These are phyloP conservation scores for Hymenoscyphus fraxineus DNA, from an alignment of 2,329 filamentous ascomycete genomes.

Conservation along the genomic window DNA sequence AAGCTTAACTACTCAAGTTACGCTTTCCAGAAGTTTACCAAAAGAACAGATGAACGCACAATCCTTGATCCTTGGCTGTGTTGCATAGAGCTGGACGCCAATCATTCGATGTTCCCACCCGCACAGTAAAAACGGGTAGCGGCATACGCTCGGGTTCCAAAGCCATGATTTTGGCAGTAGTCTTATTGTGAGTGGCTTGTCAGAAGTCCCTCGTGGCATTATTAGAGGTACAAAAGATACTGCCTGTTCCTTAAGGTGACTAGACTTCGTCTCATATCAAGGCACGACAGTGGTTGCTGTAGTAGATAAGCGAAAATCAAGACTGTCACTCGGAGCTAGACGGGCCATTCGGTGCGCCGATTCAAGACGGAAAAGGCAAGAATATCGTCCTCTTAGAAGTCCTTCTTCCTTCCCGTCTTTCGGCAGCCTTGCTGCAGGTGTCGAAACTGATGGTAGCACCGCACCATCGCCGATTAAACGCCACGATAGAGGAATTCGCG, in stretches of 20 bases:
- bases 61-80: neutral
- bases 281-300: slow-evolving; percentile 6
- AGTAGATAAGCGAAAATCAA: neutral
- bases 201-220: neutral
- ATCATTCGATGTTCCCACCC: neutral
- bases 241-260: neutral
- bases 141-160: neutral
- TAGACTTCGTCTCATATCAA: neutral
- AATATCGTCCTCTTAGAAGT: neutral
- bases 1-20: neutral
- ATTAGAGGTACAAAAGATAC: neutral
- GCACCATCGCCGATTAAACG: neutral
- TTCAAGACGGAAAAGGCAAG: neutral
- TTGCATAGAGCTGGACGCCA: slow-evolving; percentile 1
- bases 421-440: neutral
- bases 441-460: neutral
- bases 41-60: neutral
- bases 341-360: neutral
- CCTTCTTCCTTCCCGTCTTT: slow-evolving; percentile 1
- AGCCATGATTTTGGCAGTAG: neutral
- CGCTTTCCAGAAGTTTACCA: neutral
- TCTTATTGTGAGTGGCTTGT: neutral
- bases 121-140: neutral
- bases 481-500: neutral
- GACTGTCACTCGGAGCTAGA: neutral